These are phyloP conservation scores for Hypomontagnella monticulosa DNA, from an alignment of 495 filamentous ascomycete species.

Conservation along the genomic window DNA sequence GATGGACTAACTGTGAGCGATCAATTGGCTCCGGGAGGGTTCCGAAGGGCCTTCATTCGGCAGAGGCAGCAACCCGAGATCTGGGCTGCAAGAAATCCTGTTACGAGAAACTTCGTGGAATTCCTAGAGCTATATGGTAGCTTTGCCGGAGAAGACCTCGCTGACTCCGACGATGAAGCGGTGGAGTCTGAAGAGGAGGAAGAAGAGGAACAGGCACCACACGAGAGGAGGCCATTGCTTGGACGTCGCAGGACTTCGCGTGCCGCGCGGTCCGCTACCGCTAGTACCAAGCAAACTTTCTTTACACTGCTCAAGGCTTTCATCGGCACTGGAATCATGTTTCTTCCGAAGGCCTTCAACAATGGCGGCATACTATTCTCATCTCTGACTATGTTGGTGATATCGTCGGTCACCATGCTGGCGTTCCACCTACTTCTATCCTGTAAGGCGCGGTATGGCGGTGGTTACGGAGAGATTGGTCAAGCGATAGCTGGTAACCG, in stretches of 20 bases:
- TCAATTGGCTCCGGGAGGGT: slow-evolving; percentile 67
- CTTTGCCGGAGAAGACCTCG: slow-evolving; percentile 77
- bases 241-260: slow-evolving; percentile 58
- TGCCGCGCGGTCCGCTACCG: slow-evolving; percentile 59
- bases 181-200: slow-evolving; percentile 56
- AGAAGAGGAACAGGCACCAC: slow-evolving; percentile 44
- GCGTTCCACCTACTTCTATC: slow-evolving; percentile 71
- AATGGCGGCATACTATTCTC: slow-evolving; percentile 76
- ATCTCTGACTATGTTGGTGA: slow-evolving; percentile 63
- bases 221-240: slow-evolving; percentile 65
- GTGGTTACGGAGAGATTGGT: slow-evolving; percentile 72
- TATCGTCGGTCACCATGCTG: slow-evolving; percentile 65
- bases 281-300: slow-evolving; percentile 69
- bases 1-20: slow-evolving; percentile 57
- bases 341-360: slow-evolving; percentile 72
- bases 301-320: slow-evolving; percentile 75
- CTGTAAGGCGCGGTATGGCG: slow-evolving; percentile 61
- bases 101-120: slow-evolving; percentile 72
- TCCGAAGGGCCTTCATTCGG: slow-evolving; percentile 67
- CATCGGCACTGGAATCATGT: slow-evolving; percentile 74
- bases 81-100: slow-evolving; percentile 55
- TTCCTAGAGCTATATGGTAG: slow-evolving; percentile 76
- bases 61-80: slow-evolving; percentile 57
- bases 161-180: slow-evolving; percentile 69
- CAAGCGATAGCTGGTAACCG: slow-evolving; percentile 60